These are phyloP conservation scores for Leptomonas seymouri DNA, from an alignment of 208 protist genomes.

Conservation along the genomic window DNA sequence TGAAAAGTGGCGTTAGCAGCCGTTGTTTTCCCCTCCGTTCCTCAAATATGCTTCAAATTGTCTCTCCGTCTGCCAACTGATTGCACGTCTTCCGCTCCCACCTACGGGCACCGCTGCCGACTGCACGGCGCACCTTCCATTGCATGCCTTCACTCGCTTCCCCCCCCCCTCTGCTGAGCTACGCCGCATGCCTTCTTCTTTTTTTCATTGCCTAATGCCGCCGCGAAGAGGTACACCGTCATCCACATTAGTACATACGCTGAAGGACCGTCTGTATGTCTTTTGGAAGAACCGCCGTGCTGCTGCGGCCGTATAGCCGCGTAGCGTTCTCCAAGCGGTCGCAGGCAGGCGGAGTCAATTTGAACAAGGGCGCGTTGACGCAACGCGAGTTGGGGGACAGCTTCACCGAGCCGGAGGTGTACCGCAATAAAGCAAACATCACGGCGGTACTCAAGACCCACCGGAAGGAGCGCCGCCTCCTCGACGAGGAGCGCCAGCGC, in stretches of 20 bases:
- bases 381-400: constrained; percentile 61
- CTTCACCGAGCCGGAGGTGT: constrained; percentile 76
- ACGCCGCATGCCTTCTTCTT: background rate
- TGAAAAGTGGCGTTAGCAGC: too few relatives aligned
- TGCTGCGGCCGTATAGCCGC: constrained; percentile 34
- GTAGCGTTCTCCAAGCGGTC: constrained; percentile 40
- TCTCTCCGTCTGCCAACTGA: too few relatives aligned
- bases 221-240: too few relatives aligned
- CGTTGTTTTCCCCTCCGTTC: too few relatives aligned
- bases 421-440: constrained; percentile 64
- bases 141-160: background rate
- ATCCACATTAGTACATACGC: background rate
- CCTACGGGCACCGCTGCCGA: too few relatives aligned
- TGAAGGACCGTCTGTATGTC: background rate
- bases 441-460: constrained; percentile 59
- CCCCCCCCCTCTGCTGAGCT: background rate
- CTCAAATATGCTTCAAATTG: too few relatives aligned
- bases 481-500: constrained; percentile 43
- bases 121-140: too few relatives aligned
- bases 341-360: constrained; percentile 45
- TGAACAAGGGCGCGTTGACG: constrained; percentile 62
- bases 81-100: too few relatives aligned
- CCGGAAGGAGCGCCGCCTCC: constrained; percentile 45
- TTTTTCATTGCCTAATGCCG: too few relatives aligned
- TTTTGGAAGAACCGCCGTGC: background rate